Percentiles rank a stretch among this genome's conserved stretches.
Evolutionary conservation across 2,329 filamentous ascomycete genomes (phyloP).

Genomic region (Microcyclospora tardicrescens): DNA sequence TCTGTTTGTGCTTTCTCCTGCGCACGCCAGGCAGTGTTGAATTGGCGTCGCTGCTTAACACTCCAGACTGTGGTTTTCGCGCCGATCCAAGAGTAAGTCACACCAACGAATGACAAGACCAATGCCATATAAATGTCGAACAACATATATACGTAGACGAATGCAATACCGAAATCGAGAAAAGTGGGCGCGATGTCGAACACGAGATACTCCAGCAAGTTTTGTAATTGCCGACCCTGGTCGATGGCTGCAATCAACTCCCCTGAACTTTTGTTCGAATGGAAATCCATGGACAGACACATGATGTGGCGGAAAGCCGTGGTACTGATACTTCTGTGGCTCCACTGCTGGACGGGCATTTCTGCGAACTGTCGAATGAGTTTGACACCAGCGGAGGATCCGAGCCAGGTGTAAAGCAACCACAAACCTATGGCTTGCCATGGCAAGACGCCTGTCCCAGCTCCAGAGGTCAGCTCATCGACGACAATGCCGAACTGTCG

Average conservation of each 20-base stretch:
- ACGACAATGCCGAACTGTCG: conserved; percentile 69
- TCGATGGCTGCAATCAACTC: conserved; percentile 53
- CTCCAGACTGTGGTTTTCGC: conserved; percentile 31
- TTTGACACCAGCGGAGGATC: conserved; percentile 39
- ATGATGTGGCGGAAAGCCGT: conserved; percentile 56
- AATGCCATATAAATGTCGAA: conserved; percentile 51
- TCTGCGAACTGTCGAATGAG: conserved; percentile 40
- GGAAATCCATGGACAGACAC: conserved; percentile 57
- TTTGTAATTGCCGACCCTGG: conserved; percentile 47
- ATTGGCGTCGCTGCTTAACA: conserved; percentile 16
- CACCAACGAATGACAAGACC: conserved; percentile 33
- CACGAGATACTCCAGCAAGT: conserved; percentile 46
- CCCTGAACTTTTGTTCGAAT: conserved; percentile 51
- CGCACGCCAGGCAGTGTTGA: conserved; percentile 27
- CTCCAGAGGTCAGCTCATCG: conserved; percentile 47
- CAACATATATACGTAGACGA: conserved; percentile 46
- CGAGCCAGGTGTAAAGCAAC: conserved; percentile 36
- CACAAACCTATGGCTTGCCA: conserved; percentile 43
- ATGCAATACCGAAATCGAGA: conserved; percentile 48
- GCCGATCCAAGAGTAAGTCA: conserved; percentile 42
- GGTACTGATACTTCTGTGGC: conserved; percentile 45
- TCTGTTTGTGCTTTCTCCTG: conserved; percentile 45
- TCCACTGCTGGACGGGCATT: conserved; percentile 43
- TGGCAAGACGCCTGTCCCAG: conserved; percentile 34
- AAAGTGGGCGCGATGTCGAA: conserved; percentile 51